Evolutionary conservation across 306 rosid species (phyloP), one percentile per base, ranked within the genome.

Genomic region (Coriaria nepalensis): DNA sequence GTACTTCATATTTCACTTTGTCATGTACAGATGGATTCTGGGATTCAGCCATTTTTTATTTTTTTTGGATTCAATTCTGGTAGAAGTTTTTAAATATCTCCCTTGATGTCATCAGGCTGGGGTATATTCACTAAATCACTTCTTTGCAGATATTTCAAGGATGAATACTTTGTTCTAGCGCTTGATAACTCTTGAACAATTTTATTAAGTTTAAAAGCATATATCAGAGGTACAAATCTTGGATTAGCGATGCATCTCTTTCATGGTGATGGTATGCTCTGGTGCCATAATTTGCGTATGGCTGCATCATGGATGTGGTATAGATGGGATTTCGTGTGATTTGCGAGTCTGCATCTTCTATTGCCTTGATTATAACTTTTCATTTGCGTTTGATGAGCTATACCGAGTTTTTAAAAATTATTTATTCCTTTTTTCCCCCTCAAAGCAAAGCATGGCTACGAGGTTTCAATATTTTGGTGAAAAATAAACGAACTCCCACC

Each of bases 281-380:
- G 61, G 47, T 42, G 60, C 64, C 36, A 54, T 60, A 53, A 67
- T 52, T 71, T 50, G 69, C 47, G 52, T 57, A 68, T 68, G 61
- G 75, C 54, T 72, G 57, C 73, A 39, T 69, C 54, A 36, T 46
- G 44, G 66, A 57, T 41, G 65, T 53, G 73, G 64, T 68, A 59
- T 62, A 67, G 47, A 32, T 45, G 65, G 45, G 55, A 47, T 61
- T 39, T 42, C 36, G 10, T 43, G n/a, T 51, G 40, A 34, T 49
- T 43, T 47, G 50, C 59, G 61, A 63, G 29, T 20, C 29, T 20
- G 29, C 29, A 20, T 20, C 29, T 20, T 20, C 29, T 20, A 3
- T 20, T 20, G 29, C 29, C 29, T 20, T 20, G 29, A 20, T 20
- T 20, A 20, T 20, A 20, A 20, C 29, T n/a, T n/a, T n/a, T n/a